Evolutionary conservation across 225 moss, liverwort and hornwort species (phyloP).

Genomic region (Polytrichum commune): DNA sequence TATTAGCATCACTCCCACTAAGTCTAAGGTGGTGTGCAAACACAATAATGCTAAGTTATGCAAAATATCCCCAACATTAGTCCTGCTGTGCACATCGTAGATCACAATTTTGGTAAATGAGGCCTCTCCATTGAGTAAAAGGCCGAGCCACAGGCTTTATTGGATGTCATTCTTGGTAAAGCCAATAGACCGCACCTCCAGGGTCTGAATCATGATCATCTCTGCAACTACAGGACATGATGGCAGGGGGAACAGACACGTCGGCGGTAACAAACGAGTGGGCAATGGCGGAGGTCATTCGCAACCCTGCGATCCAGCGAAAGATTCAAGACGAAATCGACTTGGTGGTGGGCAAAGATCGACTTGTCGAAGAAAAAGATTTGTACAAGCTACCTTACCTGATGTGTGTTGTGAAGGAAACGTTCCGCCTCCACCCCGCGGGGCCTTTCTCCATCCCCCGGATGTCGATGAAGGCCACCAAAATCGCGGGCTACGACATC

Average conservation of each 20-base stretch:
- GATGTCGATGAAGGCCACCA: slow-evolving; percentile 11
- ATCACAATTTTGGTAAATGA: no score
- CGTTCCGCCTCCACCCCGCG: slow-evolving; percentile 22
- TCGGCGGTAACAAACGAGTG: slow-evolving; percentile 22
- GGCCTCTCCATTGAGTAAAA: no score
- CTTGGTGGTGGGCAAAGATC: slow-evolving; percentile 2
- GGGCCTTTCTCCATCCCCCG: slow-evolving; percentile 16
- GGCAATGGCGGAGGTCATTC: slow-evolving; percentile 24
- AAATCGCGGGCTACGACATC: slow-evolving; percentile 11
- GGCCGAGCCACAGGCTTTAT: no score
- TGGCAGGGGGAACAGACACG: slow-evolving; percentile 21
- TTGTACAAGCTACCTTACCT: slow-evolving; percentile 14
- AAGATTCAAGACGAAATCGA: slow-evolving; percentile 19
- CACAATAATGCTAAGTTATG: no score
- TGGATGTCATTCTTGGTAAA: no score
- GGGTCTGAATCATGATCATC: no score
- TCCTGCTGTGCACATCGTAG: no score
- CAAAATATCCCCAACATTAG: no score
- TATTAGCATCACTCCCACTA: no score
- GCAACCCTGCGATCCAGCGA: slow-evolving; percentile 11
- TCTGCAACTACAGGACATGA: slow-evolving; percentile 14
- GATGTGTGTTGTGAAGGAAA: slow-evolving; percentile 26
- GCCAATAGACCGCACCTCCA: no score
- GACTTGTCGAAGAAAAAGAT: slow-evolving; percentile 6
- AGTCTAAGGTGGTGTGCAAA: no score